Base-by-base conservation (phyloP, 2,329 filamentous ascomycete genomes). In the Colletotrichum orchidophilum region DNA sequence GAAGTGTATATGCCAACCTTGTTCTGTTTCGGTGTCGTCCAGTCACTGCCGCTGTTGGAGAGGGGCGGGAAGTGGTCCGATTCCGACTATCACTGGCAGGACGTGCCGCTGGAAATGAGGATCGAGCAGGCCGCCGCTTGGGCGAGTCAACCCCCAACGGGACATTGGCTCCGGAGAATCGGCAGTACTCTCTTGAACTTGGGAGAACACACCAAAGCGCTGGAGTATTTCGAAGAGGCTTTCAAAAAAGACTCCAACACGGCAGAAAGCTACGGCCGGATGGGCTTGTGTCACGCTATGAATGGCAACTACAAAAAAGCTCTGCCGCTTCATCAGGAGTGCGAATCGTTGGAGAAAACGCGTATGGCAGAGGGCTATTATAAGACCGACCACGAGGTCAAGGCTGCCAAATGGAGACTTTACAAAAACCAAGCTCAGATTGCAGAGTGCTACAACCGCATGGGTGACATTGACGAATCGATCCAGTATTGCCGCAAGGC, bases 1-100 rank as follows among this genome's bases (percentile, higher is more conserved):
- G 73, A 77, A 29, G 76, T 75, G 39, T 84, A 83, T 42, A 75
- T 83, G 6, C 81, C 82, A 5, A 83, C 82, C 0, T 73, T 81
- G 0, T 82, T 83, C 66, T 84, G 82, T 72, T 83, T 84, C 71
- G 81, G 83, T 65, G 83, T 84, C 46, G 82, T 84, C 4, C 82
- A 84, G 66, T 81, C 78, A 52, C 77, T 83, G 33, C 81, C 82
- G 5, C 80, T 81, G 3, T 80, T 83, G 75, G 77, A 83, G 15
- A 77, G 78, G 1, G 83, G 81, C 2, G 75, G 78, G 63, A 80
- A 79, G 0, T 83, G 80, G 80, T 78, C 78, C 0, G 79, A 82
- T 49, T 79, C 79, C 5, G 78, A 79, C 21, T 72, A 72, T 2
- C 78, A 81, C 70, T 84, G 82, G 82, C 75, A 78, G 0, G 80